Conservation (phyloP, 257 asterid genomes). For the Scutellaria baicalensis region DNA sequence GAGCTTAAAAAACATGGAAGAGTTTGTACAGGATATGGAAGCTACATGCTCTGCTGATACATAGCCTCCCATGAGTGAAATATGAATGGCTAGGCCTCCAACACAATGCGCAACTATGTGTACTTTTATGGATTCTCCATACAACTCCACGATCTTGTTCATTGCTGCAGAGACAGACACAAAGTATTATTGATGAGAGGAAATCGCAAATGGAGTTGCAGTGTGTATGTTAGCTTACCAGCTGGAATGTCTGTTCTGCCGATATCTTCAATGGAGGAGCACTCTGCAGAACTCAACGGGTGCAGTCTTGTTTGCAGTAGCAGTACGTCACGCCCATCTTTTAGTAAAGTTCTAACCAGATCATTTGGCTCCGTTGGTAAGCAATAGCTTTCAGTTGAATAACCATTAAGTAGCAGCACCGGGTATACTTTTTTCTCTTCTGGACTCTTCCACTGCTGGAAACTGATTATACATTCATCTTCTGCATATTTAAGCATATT, state of each 20-base stretch:
- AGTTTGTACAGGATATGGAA: constrained; percentile 48
- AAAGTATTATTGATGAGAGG: not conserved
- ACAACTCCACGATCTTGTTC: constrained; percentile 23
- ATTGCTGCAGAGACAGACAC: constrained; percentile 28
- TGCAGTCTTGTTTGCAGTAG: constrained; percentile 41
- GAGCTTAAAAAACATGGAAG: constrained; percentile 54
- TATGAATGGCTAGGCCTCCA: constrained; percentile 48
- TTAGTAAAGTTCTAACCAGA: constrained; percentile 45
- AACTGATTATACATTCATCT: constrained; percentile 26
- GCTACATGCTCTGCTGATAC: constrained; percentile 37
- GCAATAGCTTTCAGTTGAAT: constrained; percentile 44
- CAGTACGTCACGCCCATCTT: constrained; percentile 39
- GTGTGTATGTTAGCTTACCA: constrained; percentile 13
- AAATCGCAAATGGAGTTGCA: not conserved
- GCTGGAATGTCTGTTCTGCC: constrained; percentile 45
- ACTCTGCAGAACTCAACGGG: constrained; percentile 17
- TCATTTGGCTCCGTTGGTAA: constrained; percentile 50
- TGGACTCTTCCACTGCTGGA: constrained; percentile 29
- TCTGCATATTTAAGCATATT: constrained; percentile 29
- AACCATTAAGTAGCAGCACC: constrained; percentile 45
- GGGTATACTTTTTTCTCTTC: constrained; percentile 23
- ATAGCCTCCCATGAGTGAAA: constrained; percentile 53
- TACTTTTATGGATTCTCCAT: constrained; percentile 23
- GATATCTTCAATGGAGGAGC: constrained; percentile 37
- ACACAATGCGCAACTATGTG: constrained; percentile 50